Percentiles rank a stretch among this genome's conserved stretches.
These are phyloP conservation scores for Neopestalotiopsis rosae DNA, from an alignment of 2,329 filamentous ascomycete genomes.

Conservation along the genomic window DNA sequence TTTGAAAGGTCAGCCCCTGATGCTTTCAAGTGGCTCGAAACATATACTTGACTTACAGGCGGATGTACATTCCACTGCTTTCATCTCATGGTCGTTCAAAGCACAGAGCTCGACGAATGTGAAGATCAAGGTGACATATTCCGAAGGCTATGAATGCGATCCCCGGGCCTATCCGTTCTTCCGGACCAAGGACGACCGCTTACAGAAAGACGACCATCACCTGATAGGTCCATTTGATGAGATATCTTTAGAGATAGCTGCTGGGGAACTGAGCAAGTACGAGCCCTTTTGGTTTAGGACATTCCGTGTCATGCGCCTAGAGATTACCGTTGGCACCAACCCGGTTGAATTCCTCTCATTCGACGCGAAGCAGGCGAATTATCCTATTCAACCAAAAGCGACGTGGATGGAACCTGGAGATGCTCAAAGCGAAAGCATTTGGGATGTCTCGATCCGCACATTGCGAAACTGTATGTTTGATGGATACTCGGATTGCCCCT, in stretches of 20 bases:
- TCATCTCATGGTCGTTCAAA: slow-evolving; percentile 9
- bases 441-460: slow-evolving; percentile 23
- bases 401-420: slow-evolving; percentile 4
- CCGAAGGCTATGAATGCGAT: slow-evolving; percentile 13
- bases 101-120: background rate
- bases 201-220: slow-evolving; percentile 1
- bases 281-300: slow-evolving; percentile 17
- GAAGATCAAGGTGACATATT: slow-evolving; percentile 4
- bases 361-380: slow-evolving; percentile 3
- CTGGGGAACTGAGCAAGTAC: background rate
- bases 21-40: background rate
- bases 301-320: slow-evolving; percentile 7
- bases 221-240: slow-evolving; percentile 13
- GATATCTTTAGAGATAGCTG: background rate
- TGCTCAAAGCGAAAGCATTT: slow-evolving; percentile 5
- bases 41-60: slow-evolving; percentile 12
- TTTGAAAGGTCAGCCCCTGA: background rate
- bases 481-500: slow-evolving; percentile 40
- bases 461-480: slow-evolving; percentile 35
- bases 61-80: slow-evolving; percentile 16
- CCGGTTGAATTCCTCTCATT: slow-evolving; percentile 6
- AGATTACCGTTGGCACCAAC: background rate
- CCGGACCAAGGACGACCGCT: slow-evolving; percentile 12
- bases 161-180: slow-evolving; percentile 12
- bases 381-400: slow-evolving; percentile 9